phyloP scores from a whole-genome alignment of 441 rosid genomes.

The Capsella rubella region DNA sequence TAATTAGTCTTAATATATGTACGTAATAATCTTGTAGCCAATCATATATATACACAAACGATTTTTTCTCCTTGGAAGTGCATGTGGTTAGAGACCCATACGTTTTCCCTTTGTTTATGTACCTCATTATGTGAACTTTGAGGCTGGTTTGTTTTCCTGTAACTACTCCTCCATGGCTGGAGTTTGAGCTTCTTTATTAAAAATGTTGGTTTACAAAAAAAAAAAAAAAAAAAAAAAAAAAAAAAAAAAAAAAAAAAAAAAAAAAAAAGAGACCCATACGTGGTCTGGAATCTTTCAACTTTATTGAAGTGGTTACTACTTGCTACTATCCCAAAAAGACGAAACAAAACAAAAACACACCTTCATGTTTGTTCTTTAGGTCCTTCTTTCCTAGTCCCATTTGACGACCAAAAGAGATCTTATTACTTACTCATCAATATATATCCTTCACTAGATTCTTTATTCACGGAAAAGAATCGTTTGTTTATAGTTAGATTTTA shows the following conservation, averaged over 20 bases:
- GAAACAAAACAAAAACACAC: constrained; percentile 35
- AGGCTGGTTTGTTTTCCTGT: no score
- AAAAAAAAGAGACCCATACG: constrained; percentile 24
- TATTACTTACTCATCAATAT: constrained; percentile 30
- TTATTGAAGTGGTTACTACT: constrained; percentile 8
- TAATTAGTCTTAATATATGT: not conserved
- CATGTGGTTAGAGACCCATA: constrained; percentile 36
- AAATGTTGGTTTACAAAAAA: no score
- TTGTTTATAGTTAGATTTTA: constrained; percentile 23
- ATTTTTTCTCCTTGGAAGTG: constrained; percentile 3
- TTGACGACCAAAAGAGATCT: constrained; percentile 43
- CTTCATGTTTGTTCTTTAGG: constrained; percentile 17
- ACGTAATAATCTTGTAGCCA: not conserved
- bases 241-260: no score
- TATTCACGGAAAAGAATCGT: constrained; percentile 31
- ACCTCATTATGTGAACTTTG: no score
- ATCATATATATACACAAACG: not conserved
- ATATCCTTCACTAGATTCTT: constrained; percentile 41
- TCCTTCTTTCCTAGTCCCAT: constrained; percentile 36
- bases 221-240: no score
- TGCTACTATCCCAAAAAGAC: constrained; percentile 24
- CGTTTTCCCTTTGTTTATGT: no score
- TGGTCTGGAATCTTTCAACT: constrained; percentile 35
- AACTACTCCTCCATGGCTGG: no score
- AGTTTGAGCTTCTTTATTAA: no score